Percentiles rank a stretch among this genome's conserved stretches.
Evolutionary conservation across 202 grass and related monocot species (phyloP).

Genomic region (Musa balbisiana): DNA sequence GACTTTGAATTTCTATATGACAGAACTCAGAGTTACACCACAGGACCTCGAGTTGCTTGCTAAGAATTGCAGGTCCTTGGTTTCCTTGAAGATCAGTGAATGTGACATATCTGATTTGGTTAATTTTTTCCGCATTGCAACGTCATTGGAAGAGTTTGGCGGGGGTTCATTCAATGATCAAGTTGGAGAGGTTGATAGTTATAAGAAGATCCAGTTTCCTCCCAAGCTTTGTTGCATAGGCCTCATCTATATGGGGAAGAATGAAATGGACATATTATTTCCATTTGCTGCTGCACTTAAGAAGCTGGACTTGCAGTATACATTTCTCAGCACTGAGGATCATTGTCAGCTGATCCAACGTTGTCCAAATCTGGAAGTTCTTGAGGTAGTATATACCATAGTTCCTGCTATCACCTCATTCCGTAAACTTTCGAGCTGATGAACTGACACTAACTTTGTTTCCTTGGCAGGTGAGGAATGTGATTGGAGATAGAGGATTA

Average conservation of each 20-base stretch:
- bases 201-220: slow-evolving; percentile 57
- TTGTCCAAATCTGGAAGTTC: slow-evolving; percentile 76
- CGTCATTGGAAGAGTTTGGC: slow-evolving; percentile 56
- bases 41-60: slow-evolving; percentile 66
- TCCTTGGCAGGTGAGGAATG: slow-evolving; percentile 52
- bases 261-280: slow-evolving; percentile 71
- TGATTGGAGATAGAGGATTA: slow-evolving; percentile 76
- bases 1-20: slow-evolving; percentile 74
- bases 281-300: slow-evolving; percentile 64
- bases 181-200: slow-evolving; percentile 30
- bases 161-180: slow-evolving; percentile 69
- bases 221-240: slow-evolving; percentile 40
- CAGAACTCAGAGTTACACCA: slow-evolving; percentile 48
- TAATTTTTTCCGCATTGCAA: slow-evolving; percentile 43
- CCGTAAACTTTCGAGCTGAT: not conserved
- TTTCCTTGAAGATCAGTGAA: slow-evolving; percentile 74
- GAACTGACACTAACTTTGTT: not conserved
- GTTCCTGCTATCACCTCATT: not conserved
- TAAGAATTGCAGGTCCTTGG: slow-evolving; percentile 44
- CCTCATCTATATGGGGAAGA: slow-evolving; percentile 61
- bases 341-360: slow-evolving; percentile 85
- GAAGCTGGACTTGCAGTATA: slow-evolving; percentile 83
- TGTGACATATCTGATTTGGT: slow-evolving; percentile 47
- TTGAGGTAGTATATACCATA: slow-evolving; percentile 47
- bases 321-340: slow-evolving; percentile 76